Base-by-base conservation (phyloP, 441 rosid species). In the Eruca vesicaria region DNA sequence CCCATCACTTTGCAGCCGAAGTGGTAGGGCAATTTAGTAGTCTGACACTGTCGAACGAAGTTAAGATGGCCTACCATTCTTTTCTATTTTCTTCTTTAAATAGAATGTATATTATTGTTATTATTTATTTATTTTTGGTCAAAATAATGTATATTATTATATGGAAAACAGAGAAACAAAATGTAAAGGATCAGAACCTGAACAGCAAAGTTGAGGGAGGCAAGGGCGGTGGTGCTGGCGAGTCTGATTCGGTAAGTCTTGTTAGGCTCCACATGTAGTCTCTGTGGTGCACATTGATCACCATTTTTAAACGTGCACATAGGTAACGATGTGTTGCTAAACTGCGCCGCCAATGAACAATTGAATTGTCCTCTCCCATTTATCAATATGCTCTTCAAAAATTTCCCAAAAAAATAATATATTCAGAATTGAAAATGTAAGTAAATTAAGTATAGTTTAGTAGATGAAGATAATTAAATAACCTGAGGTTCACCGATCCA, bases 401-500 rank as follows among this genome's bases (percentile, higher is more conserved):
- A 1, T 45, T 15, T 3, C 9, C 15, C 6, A 28, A 28, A 3
- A 14, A 0, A 19, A 62, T 5, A 63, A 6, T 2, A 5, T 8
- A 7, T 6, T 21, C 2, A 12, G 15, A 19, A 7, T 26, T 57
- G 5, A 14, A 23, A n/a, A 26, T 14, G 11, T n/a, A 18, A 18
- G 11, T 16, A 45, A 7, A 45, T 38, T 10, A 10, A 2, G 0
- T 48, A 48, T 7, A 16, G 19, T 26, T 26, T 26, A 58, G 18
- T 28, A 28, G 18, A 58, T 0, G 3, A 1, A n/a, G 28, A 52
- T 10, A 29, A 15, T 2, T 12, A 11, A 56, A 1, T 9, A 33
- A 90, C 97, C 87, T 91, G 26, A 10, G 98, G 89, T 52, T 94
- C 96, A 5, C 90, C 91, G 8, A 90, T 84, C 96, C 97, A 91